Percentiles rank a stretch among this genome's conserved stretches.
Evolutionary conservation across 164 flowering plant species (phyloP).

Genomic region (Akebia trifoliata): DNA sequence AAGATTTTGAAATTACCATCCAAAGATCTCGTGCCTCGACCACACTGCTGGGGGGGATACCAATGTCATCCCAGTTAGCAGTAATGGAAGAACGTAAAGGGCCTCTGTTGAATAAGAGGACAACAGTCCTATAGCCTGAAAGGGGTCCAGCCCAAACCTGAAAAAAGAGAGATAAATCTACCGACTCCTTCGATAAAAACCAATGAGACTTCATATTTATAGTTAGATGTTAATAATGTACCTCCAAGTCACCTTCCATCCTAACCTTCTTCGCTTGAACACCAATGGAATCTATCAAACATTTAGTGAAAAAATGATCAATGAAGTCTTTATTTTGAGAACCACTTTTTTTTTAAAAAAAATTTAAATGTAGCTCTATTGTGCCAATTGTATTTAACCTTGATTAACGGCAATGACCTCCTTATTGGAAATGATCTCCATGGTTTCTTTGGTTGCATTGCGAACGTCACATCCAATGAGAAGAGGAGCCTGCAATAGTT

Average conservation of each 20-base stretch:
- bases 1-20: conserved; percentile 41
- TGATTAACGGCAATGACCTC: conserved; percentile 85
- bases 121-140: conserved; percentile 50
- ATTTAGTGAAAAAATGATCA: background rate
- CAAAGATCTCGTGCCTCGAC: conserved; percentile 75
- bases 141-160: conserved; percentile 90
- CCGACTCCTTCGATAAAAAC: background rate
- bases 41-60: conserved; percentile 32
- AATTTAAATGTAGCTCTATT: background rate
- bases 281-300: conserved; percentile 52
- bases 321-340: too few species aligned
- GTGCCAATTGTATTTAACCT: conserved; percentile 32
- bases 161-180: background rate
- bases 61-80: conserved; percentile 78
- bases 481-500: conserved; percentile 66
- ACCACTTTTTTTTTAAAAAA: background rate
- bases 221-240: conserved; percentile 18
- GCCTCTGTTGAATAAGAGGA: conserved; percentile 53
- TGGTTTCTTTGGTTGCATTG: conserved; percentile 51
- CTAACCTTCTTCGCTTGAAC: conserved; percentile 78
- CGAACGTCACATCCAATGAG: conserved; percentile 86
- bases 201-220: background rate
- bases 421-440: conserved; percentile 57
- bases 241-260: conserved; percentile 65
- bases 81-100: conserved; percentile 31